Evolutionary conservation across 177 flowering plant species (phyloP), one percentile per base, ranked within the genome.

Genomic region (Telopea speciosissima): DNA sequence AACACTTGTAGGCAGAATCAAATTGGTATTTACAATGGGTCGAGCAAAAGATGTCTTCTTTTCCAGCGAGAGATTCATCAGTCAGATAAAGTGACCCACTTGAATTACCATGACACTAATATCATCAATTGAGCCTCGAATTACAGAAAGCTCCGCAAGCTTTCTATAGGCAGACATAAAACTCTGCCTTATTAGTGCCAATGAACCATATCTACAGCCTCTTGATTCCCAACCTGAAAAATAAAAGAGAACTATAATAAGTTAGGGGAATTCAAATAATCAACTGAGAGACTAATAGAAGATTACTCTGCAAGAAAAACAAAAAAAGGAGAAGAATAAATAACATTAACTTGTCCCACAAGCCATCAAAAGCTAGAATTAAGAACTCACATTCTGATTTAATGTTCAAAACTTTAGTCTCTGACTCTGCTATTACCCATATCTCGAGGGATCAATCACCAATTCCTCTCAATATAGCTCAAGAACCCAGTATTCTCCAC

Each of bases 401-500:
- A 62, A 88, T 79, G n/a, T 58, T 67, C 5, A 84, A 3, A 19
- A 82, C 63, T 65, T 72, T 79, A 3, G 93, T 88, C 59, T 85
- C 91, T 0, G 93, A 90, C 68, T 87, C 88, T 7, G 91, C 83
- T 45, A 62, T 84, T 2, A 87, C 86, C 91, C 91, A 89, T 45
- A 81, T 68, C 26, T 89, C 87, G 14, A 87, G 84, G 61, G 84
- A 82, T 4, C 72, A 26, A 73, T 88, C 92, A 9, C 93, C 93
- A 67, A 89, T 84, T 71, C 84, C 89, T 79, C 93, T 80, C 0
- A 91, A 84, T 5, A 89, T 90, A 24, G 87, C 91, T 13, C 87
- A 82, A 61, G 87, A 81, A 9, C 93, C 91, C 65, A 86, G 89
- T 44, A 89, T 74, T 81, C 93, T 86, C 91, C 88, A 89, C 31